Evolutionary conservation across 805 yeast genomes (phyloP).

Genomic region (Saccharomycopsis selenospora): DNA sequence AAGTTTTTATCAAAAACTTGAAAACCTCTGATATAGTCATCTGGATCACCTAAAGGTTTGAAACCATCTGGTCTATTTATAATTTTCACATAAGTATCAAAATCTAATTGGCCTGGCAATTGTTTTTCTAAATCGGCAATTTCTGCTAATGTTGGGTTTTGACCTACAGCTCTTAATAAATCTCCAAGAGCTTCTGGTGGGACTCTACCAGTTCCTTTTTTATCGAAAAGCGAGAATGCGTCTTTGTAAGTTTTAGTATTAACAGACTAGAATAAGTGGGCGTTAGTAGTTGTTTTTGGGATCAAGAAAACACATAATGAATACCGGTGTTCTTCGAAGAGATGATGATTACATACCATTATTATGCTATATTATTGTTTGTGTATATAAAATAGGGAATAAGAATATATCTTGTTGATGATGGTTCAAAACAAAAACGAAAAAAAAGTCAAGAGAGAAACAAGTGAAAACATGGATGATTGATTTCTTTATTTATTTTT

Average conservation of each 20-base stretch:
- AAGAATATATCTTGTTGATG: no score
- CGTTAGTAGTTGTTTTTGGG: no score
- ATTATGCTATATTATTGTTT: no score
- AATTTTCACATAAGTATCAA: conserved; percentile 67
- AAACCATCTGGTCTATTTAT: conserved; percentile 84
- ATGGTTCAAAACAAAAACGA: no score
- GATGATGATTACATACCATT: no score
- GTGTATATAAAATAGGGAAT: no score
- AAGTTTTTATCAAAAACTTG: conserved; percentile 96
- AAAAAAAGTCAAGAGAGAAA: no score
- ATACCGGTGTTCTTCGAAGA: no score
- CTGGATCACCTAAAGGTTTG: conserved; percentile 80
- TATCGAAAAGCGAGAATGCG: conserved; percentile 94
- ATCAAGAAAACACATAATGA: no score
- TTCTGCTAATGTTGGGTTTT: conserved; percentile 93
- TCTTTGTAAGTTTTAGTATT: conserved; percentile 56
- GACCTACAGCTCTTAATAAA: conserved; percentile 92
- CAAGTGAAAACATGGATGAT: no score
- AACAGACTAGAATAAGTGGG: conserved; percentile 16
- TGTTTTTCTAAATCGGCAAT: conserved; percentile 51
- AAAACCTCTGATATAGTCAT: conserved; percentile 81
- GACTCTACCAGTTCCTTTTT: conserved; percentile 90
- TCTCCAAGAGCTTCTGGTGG: conserved; percentile 84
- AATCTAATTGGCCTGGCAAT: conserved; percentile 43
- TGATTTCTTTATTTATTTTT: no score